A percentile compares a stretch with the other conserved stretches of the same genome.
Evolutionary conservation across 768 basidiomycete genomes (phyloP).

Genomic region (Cantharellus anzutake): DNA sequence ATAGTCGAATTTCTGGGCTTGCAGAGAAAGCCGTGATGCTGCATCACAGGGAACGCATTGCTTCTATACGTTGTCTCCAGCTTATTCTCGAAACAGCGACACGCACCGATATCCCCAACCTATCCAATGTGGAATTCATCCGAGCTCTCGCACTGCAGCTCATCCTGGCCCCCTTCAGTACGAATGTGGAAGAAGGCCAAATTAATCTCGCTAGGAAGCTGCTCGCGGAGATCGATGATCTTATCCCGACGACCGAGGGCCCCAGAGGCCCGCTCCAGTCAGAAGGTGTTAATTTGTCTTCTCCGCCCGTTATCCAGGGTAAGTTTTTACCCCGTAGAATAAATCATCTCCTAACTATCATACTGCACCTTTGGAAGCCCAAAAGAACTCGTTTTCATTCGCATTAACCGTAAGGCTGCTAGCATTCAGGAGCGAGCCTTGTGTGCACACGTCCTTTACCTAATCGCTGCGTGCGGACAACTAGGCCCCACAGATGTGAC

Average conservation of each 20-base stretch:
- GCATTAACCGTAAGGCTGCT: too few relatives aligned
- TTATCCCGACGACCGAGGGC: slow-evolving; percentile 29
- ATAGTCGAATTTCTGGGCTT: slow-evolving; percentile 33
- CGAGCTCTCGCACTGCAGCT: slow-evolving; percentile 19
- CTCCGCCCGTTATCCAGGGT: too few relatives aligned
- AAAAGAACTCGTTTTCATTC: too few relatives aligned
- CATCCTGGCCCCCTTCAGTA: neutral
- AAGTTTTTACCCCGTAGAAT: too few relatives aligned
- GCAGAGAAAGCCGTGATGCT: slow-evolving; percentile 48
- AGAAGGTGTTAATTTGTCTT: too few relatives aligned
- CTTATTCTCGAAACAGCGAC: slow-evolving; percentile 34
- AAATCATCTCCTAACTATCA: too few relatives aligned
- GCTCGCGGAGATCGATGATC: slow-evolving; percentile 41
- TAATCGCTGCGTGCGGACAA: slow-evolving; percentile 42
- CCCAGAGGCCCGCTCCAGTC: too few relatives aligned
- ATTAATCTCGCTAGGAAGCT: slow-evolving; percentile 32
- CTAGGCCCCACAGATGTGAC: slow-evolving; percentile 42
- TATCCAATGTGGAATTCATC: neutral
- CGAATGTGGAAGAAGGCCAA: slow-evolving; percentile 11
- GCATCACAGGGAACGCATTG: slow-evolving; percentile 49
- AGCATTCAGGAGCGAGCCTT: slow-evolving; percentile 26
- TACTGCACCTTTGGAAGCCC: too few relatives aligned
- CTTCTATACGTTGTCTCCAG: slow-evolving; percentile 50
- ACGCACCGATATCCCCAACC: slow-evolving; percentile 13
- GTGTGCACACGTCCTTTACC: slow-evolving; percentile 39